phyloP scores from a whole-genome alignment of 2,329 filamentous ascomycete genomes.

The Colletotrichum noveboracense region DNA sequence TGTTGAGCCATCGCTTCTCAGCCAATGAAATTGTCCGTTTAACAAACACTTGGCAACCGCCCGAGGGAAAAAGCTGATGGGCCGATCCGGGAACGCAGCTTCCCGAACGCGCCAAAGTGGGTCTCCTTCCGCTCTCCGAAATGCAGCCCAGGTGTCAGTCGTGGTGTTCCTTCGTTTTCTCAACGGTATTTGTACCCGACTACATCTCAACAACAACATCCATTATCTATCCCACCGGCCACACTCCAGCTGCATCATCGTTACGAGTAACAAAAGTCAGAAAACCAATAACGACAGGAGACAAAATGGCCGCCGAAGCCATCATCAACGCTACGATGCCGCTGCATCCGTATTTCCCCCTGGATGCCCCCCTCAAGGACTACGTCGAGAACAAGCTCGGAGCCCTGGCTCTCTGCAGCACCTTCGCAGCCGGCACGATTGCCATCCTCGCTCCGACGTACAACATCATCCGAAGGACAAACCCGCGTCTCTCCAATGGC shows the following conservation, averaged over 20 bases:
- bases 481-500: conserved; percentile 54
- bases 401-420: conserved; percentile 61
- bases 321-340: conserved; percentile 8
- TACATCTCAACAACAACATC: neutral
- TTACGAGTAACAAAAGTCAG: neutral
- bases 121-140: neutral
- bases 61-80: neutral
- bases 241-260: neutral
- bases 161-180: neutral
- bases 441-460: conserved; percentile 64
- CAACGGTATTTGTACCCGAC: neutral
- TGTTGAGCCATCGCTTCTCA: neutral
- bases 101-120: neutral
- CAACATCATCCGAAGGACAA: conserved; percentile 53
- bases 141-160: neutral
- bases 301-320: neutral
- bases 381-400: conserved; percentile 72
- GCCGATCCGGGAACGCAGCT: neutral
- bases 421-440: conserved; percentile 62
- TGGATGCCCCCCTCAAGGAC: conserved; percentile 63
- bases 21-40: neutral
- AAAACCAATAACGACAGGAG: neutral
- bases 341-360: conserved; percentile 74
- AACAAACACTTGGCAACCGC: neutral
- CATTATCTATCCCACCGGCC: neutral